Evolutionary conservation across 2,329 filamentous ascomycete genomes (phyloP), one percentile per base, ranked within the genome.

Genomic region (Biscogniauxia mediterranea): DNA sequence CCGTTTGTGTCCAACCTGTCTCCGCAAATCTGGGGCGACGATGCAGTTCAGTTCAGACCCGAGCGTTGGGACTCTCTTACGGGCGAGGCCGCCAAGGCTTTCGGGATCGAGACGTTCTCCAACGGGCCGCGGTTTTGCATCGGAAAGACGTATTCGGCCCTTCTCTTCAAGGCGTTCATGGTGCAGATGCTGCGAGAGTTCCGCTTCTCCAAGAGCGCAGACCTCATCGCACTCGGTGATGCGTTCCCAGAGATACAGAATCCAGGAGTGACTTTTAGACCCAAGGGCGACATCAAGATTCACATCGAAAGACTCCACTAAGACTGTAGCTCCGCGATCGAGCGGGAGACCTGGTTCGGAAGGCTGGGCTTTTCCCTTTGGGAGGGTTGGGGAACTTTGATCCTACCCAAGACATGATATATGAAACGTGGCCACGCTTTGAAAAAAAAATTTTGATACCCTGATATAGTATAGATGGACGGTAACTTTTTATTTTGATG

Each of bases 91-190:
- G 54, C 53, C 9, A 60, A 60, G 3, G 60, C 62, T 8, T 64
- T 60, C 53, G 57, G 38, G 5, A 60, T 57, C 8, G 52, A 64
- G 53, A 62, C 62, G 17, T 64, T 64, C 20, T 60, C 23, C 1
- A 64, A 64, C 52, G 62, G 62, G 25, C 62, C 62, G 13, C 42
- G 62, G 4, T 60, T 54, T 15, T 64, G 62, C 46, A 64, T 64
- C 32, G 62, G 62, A 20, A 64, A 64, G 58, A 56, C 49, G 51
- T 64, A 64, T 54, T 60, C 62, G 57, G 52, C 62, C 11, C 60
- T 64, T 2, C 57, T 60, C 2, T 64, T 64, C 54, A 64, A 64
- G 56, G 52, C 55, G n/a, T 62, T 64, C 59, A 62, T 62, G 60
- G 26, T 64, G 13, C 60, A 64, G 55, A 46, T 64, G 15, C 28